A percentile compares a stretch with the other conserved stretches of the same genome.
These are phyloP conservation scores for Nemania sp. DNA, from an alignment of 2,329 filamentous ascomycete species.

Conservation along the genomic window DNA sequence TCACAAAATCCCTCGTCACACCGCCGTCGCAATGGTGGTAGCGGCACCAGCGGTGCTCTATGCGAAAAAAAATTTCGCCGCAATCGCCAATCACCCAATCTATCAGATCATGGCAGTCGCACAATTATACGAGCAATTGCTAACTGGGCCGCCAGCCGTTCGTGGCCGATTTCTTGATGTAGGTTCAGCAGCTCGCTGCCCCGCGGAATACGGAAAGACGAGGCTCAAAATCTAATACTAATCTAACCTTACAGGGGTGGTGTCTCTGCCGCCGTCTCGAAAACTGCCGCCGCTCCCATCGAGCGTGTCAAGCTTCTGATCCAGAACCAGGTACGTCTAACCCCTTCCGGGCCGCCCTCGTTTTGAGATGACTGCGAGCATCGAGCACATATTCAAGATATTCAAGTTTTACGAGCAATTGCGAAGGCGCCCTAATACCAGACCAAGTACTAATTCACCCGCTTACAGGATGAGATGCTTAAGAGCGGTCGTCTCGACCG, in stretches of 20 bases:
- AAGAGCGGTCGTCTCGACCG: constrained; percentile 97
- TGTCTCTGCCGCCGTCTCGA: constrained; percentile 99
- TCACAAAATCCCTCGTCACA: constrained; percentile 28
- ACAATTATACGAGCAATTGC: too few relatives aligned
- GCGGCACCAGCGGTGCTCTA: too few relatives aligned
- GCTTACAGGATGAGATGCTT: constrained; percentile 94
- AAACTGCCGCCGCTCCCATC: constrained; percentile 99
- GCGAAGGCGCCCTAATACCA: not conserved
- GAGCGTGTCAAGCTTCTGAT: constrained; percentile 99
- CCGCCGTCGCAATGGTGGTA: constrained; percentile 13
- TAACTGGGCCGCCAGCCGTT: too few relatives aligned
- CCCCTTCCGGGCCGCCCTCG: not conserved
- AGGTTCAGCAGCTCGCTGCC: too few relatives aligned
- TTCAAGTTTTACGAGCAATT: too few relatives aligned
- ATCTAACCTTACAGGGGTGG: constrained; percentile 71
- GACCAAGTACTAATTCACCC: not conserved
- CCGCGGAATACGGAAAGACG: too few relatives aligned
- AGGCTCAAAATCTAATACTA: not conserved
- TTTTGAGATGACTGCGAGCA: not conserved
- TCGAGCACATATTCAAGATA: not conserved
- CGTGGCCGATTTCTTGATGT: constrained; percentile 91
- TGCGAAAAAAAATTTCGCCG: too few relatives aligned
- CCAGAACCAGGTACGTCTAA: constrained; percentile 94
- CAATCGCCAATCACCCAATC: too few relatives aligned
- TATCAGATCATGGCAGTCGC: too few relatives aligned